Evolutionary conservation across 176 grass and related monocot genomes (phyloP).

Genomic region (Triticum dicoccoides): DNA sequence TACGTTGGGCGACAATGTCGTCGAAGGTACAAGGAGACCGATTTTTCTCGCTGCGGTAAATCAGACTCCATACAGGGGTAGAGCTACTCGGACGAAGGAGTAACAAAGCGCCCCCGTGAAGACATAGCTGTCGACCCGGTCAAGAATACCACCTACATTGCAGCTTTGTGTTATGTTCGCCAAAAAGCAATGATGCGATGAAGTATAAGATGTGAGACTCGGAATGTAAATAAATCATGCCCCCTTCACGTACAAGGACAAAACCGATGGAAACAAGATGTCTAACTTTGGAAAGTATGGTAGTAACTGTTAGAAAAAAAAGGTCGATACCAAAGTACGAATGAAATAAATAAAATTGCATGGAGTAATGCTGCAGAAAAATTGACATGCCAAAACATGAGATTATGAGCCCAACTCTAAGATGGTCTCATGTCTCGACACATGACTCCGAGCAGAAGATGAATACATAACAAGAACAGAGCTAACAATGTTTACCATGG

Average conservation of each 20-base stretch:
- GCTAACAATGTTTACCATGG: slow-evolving; percentile 60
- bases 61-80: slow-evolving; percentile 77
- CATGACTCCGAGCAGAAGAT: background rate
- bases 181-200: background rate
- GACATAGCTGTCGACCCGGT: slow-evolving; percentile 95
- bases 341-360: background rate
- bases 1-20: background rate
- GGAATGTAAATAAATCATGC: background rate
- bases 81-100: slow-evolving; percentile 80
- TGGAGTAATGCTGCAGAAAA: background rate
- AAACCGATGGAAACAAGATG: background rate
- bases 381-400: background rate
- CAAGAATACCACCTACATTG: slow-evolving; percentile 90
- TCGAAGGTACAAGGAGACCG: background rate
- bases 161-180: slow-evolving; percentile 23
- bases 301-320: background rate
- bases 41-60: background rate
- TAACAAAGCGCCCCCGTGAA: slow-evolving; percentile 97
- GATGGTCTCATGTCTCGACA: background rate
- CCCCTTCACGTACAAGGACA: background rate
- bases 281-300: no score
- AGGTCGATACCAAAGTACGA: background rate
- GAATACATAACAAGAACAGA: background rate
- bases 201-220: background rate
- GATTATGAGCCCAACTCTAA: background rate